phyloP scores from a whole-genome alignment of 139 green algal genomes.

The Coelastrella sp. region DNA sequence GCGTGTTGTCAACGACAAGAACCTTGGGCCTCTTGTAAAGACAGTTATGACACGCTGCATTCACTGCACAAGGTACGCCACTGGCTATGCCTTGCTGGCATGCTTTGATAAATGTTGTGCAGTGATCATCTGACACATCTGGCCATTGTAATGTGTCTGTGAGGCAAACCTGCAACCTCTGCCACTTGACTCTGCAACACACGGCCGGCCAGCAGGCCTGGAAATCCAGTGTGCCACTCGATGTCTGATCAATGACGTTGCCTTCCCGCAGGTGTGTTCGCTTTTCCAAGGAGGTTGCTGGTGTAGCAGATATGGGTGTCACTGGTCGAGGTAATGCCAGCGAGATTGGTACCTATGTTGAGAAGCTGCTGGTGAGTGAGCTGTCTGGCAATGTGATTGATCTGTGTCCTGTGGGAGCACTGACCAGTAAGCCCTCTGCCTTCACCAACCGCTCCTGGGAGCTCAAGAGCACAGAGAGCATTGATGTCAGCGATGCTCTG shows the following conservation, averaged over 20 bases:
- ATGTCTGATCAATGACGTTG: too few relatives aligned
- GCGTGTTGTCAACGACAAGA: slow-evolving; percentile 96
- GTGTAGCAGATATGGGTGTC: slow-evolving; percentile 94
- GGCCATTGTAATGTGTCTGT: too few relatives aligned
- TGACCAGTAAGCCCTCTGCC: slow-evolving; percentile 97
- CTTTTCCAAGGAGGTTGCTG: slow-evolving; percentile 95
- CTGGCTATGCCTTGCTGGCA: neutral
- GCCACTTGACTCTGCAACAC: too few relatives aligned
- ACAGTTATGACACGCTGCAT: slow-evolving; percentile 97
- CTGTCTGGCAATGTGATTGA: slow-evolving; percentile 99
- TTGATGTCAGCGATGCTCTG: slow-evolving; percentile 94
- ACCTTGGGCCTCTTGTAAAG: slow-evolving; percentile 96
- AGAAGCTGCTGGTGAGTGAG: slow-evolving; percentile 91
- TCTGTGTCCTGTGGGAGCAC: slow-evolving; percentile 97
- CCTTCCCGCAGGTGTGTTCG: slow-evolving; percentile 98
- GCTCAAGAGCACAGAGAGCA: slow-evolving; percentile 92
- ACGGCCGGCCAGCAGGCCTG: too few relatives aligned
- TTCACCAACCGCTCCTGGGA: slow-evolving; percentile 98
- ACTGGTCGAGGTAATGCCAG: slow-evolving; percentile 90
- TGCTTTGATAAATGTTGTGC: neutral
- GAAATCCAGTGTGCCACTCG: too few relatives aligned
- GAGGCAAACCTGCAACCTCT: too few relatives aligned
- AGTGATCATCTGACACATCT: too few relatives aligned
- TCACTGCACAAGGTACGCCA: slow-evolving; percentile 70
- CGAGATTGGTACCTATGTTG: slow-evolving; percentile 98